Evolutionary conservation across 169 alveolate species (phyloP).

Genomic region (Fabrea salina): DNA sequence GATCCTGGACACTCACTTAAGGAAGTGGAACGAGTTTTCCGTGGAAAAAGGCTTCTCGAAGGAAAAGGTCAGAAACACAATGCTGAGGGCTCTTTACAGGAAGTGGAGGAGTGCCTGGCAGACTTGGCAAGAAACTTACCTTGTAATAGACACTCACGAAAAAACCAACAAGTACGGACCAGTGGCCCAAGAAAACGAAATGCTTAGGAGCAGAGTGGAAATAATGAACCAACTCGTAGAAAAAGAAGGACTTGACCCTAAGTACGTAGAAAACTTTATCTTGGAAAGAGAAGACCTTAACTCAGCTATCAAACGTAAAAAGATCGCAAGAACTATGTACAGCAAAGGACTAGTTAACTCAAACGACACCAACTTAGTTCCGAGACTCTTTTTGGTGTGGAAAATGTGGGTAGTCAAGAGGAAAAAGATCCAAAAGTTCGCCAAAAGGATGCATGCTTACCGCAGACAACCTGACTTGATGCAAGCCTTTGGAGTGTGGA

Average conservation of each 20-base stretch:
- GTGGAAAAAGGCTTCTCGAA: background rate
- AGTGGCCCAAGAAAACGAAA: conserved; percentile 26
- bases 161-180: conserved; percentile 42
- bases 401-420: conserved; percentile 36
- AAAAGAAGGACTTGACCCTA: conserved; percentile 32
- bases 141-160: background rate
- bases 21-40: background rate
- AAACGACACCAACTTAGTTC: conserved; percentile 28
- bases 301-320: background rate
- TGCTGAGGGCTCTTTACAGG: background rate
- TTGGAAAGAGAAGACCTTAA: background rate
- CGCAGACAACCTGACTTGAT: conserved; percentile 8
- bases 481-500: conserved; percentile 42
- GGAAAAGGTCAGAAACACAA: background rate
- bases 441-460: conserved; percentile 18
- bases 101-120: background rate
- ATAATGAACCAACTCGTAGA: background rate
- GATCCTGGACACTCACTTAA: background rate
- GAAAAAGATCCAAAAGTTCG: conserved; percentile 9
- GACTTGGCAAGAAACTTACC: conserved; percentile 31
- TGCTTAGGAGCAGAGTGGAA: background rate
- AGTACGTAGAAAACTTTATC: conserved; percentile 35
- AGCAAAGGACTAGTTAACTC: background rate
- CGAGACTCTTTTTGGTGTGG: conserved; percentile 37
- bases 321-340: conserved; percentile 12